Evolutionary conservation across 495 filamentous ascomycete species (phyloP), one percentile per base, ranked within the genome.

Genomic region (Xylaria venustula): DNA sequence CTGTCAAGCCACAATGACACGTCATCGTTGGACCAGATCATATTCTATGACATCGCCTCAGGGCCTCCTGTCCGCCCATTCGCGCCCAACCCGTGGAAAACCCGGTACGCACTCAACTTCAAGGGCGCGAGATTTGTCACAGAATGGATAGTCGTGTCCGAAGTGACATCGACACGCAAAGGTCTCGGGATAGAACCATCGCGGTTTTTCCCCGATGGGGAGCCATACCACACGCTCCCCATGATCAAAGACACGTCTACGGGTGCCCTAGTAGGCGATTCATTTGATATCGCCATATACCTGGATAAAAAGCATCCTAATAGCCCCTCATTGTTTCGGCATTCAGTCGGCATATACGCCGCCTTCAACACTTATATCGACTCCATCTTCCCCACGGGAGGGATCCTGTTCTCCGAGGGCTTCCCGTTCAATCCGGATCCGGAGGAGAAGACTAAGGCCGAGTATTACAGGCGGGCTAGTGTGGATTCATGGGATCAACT

Each of bases 41-140:
- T 40, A 68, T 77, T 85, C 64, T 88, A 87, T 71, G 85, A 88
- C 75, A 85, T 87, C 65, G 76, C 78, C 51, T 73, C 74, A 7
- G 47, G 63, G 1, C 70, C 71, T 7, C 76, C 83, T 51, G 59
- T 68, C 3, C 65, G 67, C 7, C 60, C 75, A 28, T 76, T 45
- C 65, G 68, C 79, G 0, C 79, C 80, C 4, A 89, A 89, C 67
- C 85, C 86, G 3, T 87, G 82, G 80, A 88, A 88, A 67, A 55
- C 74, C 41, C 83, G 86, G 3, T 67, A 72, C 15, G 83, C 86
- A 0, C 81, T 89, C 32, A 87, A 83, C 73, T 85, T 85, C 80
- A 87, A 85, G 63, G n/a, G 41, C 28, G 28, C 78, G 4, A 71
- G 77, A 1, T 85, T 81, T 75, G 54, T 54, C 14, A 88, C 86